A percentile compares a stretch with the other conserved stretches of the same genome.
phyloP scores from a whole-genome alignment of 495 filamentous ascomycete species.

The Pseudevernia furfuracea region DNA sequence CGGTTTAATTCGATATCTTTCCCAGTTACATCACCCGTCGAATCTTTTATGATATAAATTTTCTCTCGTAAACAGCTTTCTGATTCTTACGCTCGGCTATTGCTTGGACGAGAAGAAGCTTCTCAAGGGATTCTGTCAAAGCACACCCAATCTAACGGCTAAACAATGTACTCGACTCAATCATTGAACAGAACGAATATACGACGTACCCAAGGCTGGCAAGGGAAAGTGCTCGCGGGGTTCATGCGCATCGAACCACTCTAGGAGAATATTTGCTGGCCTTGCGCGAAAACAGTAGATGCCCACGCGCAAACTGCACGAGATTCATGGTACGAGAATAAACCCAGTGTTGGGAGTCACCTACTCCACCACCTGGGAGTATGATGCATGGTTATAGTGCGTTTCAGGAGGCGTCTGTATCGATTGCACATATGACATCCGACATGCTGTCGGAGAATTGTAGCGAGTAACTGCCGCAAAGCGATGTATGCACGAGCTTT shows the following conservation, averaged over 20 bases:
- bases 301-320: slow-evolving; percentile 10
- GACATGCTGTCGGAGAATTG: slow-evolving; percentile 18
- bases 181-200: slow-evolving; percentile 17
- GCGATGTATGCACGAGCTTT: slow-evolving; percentile 17
- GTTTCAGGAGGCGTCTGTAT: slow-evolving; percentile 10
- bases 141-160: slow-evolving; percentile 16
- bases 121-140: slow-evolving; percentile 18
- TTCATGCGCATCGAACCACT: slow-evolving; percentile 18
- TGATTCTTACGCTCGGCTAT: slow-evolving; percentile 16
- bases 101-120: slow-evolving; percentile 8
- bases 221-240: slow-evolving; percentile 12
- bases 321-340: slow-evolving; percentile 1
- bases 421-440: slow-evolving; percentile 3
- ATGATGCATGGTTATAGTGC: slow-evolving; percentile 6
- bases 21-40: slow-evolving; percentile 7
- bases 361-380: slow-evolving; percentile 6
- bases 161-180: slow-evolving; percentile 20
- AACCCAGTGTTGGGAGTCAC: not conserved
- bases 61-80: slow-evolving; percentile 10
- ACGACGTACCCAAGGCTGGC: slow-evolving; percentile 12
- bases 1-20: slow-evolving; percentile 7
- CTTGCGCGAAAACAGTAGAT: slow-evolving; percentile 9
- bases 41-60: slow-evolving; percentile 15
- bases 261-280: slow-evolving; percentile 12
- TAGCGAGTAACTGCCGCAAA: slow-evolving; percentile 3